Conservation (phyloP, 2,329 filamentous ascomycete genomes). For the Clarireedia monteithiana region DNA sequence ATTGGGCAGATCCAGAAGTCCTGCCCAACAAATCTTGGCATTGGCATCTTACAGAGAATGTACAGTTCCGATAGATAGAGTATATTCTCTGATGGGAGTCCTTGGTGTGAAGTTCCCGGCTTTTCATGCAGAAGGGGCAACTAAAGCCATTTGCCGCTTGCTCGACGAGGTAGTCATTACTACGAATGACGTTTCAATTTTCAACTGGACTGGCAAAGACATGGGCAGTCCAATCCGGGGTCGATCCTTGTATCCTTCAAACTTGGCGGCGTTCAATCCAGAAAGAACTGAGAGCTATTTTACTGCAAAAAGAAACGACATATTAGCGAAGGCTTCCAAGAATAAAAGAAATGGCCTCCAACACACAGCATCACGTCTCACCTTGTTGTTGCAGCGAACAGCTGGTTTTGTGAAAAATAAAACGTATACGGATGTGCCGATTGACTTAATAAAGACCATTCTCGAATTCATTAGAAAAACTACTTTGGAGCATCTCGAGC, state of each 20-base stretch:
- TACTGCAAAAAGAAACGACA: conserved; percentile 20
- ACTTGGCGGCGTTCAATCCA: conserved; percentile 23
- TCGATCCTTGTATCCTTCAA: conserved; percentile 29
- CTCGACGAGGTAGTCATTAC: conserved; percentile 28
- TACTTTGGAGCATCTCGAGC: conserved; percentile 1
- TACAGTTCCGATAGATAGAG: conserved; percentile 25
- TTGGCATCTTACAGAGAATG: conserved; percentile 22
- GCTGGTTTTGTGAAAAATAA: conserved; percentile 24
- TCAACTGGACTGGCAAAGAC: conserved; percentile 30
- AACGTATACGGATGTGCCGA: conserved; percentile 21
- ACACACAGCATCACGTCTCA: conserved; percentile 22
- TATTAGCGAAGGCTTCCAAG: conserved; percentile 17
- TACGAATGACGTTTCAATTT: conserved; percentile 30
- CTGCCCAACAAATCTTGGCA: conserved; percentile 24
- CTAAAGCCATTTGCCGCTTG: conserved; percentile 27
- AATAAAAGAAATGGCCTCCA: conserved; percentile 22
- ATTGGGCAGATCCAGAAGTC: conserved; percentile 18
- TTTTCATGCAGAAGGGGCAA: conserved; percentile 28
- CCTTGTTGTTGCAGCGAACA: conserved; percentile 20
- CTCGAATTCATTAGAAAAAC: conserved; percentile 13
- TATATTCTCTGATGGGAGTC: conserved; percentile 31
- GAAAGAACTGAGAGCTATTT: conserved; percentile 12
- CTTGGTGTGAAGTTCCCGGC: conserved; percentile 28
- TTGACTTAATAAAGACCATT: conserved; percentile 23
- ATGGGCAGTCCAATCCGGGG: conserved; percentile 28